Base-by-base conservation (phyloP, 768 basidiomycete genomes). In the Thelephora aurantiotincta region DNA sequence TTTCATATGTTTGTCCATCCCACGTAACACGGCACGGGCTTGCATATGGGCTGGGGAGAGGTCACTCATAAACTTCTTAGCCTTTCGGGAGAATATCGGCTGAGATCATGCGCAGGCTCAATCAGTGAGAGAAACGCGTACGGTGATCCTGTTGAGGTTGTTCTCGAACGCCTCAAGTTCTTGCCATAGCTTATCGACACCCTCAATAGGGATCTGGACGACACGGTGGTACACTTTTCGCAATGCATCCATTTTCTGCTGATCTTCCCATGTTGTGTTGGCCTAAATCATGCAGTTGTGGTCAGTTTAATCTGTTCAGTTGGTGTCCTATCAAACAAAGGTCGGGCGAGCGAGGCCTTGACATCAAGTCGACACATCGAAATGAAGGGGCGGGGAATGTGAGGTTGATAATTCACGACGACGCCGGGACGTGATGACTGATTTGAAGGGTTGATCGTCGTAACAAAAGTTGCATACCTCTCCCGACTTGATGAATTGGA, bases 11-110 rank as follows among this genome's bases (percentile, higher is more conserved):
- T 83, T 77, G 48, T 79, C 69, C 16, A 99, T 69, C 56, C 91
- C 84, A 48, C 87, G 84, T 26, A 93, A 75, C 1, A 84, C 82
- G 0, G 86, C 82, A 12, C 92, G 81, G 0, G 96, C 94, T 58
- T 94, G 92, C 87, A 97, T 93, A 60, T 97, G 85, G 2, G 83
- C 77, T 5, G 91, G 87, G 2, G 87, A 86, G n/a, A 89, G 73
- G 63, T 97, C 93, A 48, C 78, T 72, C 68, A 97, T 80, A 65
- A 97, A 93, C 59, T 97, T 96, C 63, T 98, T 97, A 12, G 94
- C 92, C 82, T 82, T 52, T 14, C 16, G 18, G 35, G 11, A 6
- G 23, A 36, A 19, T n/a, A 9, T 14, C 11, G 51, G 48, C 49
- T 35, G n/a, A 37, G 43, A 6, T 34, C 35, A 18, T 6, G 46